phyloP scores from a whole-genome alignment of 306 rosid genomes.

The Sechiopsis laciniata region DNA sequence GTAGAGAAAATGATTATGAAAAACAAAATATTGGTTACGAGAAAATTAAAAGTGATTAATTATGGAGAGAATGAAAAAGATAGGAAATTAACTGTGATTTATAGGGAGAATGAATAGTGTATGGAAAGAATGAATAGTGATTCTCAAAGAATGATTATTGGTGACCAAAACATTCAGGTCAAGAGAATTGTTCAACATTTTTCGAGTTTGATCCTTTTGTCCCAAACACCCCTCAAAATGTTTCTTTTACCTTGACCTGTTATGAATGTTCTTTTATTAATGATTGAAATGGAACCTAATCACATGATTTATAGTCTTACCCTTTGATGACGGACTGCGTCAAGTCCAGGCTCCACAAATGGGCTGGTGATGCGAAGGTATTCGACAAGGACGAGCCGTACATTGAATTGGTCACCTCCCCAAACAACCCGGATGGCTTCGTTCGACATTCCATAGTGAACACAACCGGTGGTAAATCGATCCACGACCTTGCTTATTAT shows the following conservation, averaged over 20 bases:
- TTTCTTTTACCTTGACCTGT: background rate
- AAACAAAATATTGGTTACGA: too few relatives aligned
- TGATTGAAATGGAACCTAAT: background rate
- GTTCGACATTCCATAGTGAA: slow-evolving; percentile 49
- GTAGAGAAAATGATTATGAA: too few relatives aligned
- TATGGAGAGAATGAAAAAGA: too few relatives aligned
- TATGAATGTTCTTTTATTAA: background rate
- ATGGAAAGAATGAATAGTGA: too few relatives aligned
- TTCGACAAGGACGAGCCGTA: slow-evolving; percentile 50
- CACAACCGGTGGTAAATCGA: slow-evolving; percentile 42
- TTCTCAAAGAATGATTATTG: too few relatives aligned
- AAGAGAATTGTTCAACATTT: too few relatives aligned
- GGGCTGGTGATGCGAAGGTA: slow-evolving; percentile 71
- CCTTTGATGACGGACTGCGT: slow-evolving; percentile 60
- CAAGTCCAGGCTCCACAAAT: slow-evolving; percentile 77
- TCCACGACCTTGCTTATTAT: slow-evolving; percentile 84
- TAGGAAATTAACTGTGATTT: too few relatives aligned
- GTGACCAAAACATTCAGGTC: too few relatives aligned
- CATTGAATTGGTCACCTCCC: slow-evolving; percentile 81
- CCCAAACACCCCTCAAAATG: too few relatives aligned
- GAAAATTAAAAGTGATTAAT: too few relatives aligned
- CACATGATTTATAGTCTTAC: slow-evolving; percentile 43
- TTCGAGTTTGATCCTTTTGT: too few relatives aligned
- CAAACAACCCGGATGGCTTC: slow-evolving; percentile 90
- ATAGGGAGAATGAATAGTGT: too few relatives aligned